Evolutionary conservation across 352 stramenopile genomes (phyloP).

Genomic region (Pythium rishiriense): DNA sequence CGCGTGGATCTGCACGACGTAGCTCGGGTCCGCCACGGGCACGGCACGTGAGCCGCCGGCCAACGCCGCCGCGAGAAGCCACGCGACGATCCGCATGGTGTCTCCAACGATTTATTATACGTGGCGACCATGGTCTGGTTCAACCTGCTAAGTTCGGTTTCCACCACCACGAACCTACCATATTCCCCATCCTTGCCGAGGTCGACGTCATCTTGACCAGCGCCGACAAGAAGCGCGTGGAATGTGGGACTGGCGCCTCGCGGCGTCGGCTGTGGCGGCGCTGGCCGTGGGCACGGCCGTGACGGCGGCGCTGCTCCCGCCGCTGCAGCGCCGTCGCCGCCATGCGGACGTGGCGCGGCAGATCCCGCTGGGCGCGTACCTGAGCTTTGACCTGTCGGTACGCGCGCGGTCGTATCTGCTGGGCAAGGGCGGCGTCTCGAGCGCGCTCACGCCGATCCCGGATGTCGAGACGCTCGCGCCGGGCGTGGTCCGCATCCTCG

Average conservation of each 20-base stretch:
- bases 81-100: not conserved
- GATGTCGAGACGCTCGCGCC: slow-evolving; percentile 45
- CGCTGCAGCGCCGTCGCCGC: slow-evolving; percentile 13
- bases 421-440: slow-evolving; percentile 43
- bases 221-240: too few relatives aligned
- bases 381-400: slow-evolving; percentile 50
- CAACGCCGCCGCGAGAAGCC: not conserved
- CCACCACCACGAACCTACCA: too few relatives aligned
- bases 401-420: slow-evolving; percentile 47
- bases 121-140: slow-evolving; percentile 19
- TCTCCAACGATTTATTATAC: slow-evolving; percentile 1
- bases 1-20: slow-evolving; percentile 71
- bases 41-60: not conserved
- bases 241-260: slow-evolving; percentile 13
- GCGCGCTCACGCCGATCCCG: slow-evolving; percentile 38
- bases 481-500: slow-evolving; percentile 71
- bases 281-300: slow-evolving; percentile 1
- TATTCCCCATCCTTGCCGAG: too few relatives aligned
- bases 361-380: slow-evolving; percentile 36
- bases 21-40: slow-evolving; percentile 36
- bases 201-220: too few relatives aligned
- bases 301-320: slow-evolving; percentile 14
- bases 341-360: slow-evolving; percentile 5
- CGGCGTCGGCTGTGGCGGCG: not conserved
- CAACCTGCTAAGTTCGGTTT: slow-evolving; percentile 20